Conservation (phyloP, 2,329 filamentous ascomycete genomes). For the Metarhizium brunneum region DNA sequence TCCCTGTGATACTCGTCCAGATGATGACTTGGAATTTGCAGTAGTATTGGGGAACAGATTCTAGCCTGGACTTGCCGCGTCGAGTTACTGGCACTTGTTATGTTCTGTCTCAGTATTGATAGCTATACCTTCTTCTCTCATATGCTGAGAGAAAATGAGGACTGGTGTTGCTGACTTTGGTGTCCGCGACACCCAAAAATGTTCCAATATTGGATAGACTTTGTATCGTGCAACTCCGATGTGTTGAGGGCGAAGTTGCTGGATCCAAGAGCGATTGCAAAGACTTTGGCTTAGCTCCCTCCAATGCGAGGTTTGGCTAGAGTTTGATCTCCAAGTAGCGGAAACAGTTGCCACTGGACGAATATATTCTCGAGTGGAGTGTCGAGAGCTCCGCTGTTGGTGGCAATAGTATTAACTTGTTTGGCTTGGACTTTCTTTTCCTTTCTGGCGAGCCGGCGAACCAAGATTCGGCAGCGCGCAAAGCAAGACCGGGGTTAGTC, state of each 20-base stretch:
- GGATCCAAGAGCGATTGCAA: no score
- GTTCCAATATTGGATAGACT: no score
- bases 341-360: no score
- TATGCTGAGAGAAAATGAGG: neutral
- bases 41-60: neutral
- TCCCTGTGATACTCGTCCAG: neutral
- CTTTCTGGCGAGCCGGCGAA: neutral
- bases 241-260: no score
- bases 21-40: neutral
- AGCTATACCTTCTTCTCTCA: neutral
- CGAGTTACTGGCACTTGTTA: neutral
- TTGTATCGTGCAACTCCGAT: no score
- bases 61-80: neutral
- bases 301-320: no score
- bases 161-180: neutral
- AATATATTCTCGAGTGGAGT: neutral
- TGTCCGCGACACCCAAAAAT: no score
- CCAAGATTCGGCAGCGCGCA: constrained; percentile 4
- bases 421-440: neutral
- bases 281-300: no score
- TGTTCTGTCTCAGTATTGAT: neutral
- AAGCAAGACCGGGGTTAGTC: no score
- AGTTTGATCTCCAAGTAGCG: no score
- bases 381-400: neutral
- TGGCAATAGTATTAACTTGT: neutral